Percentiles rank a stretch among this genome's conserved stretches.
These are phyloP conservation scores for Anthracocystis panici-leucophaei DNA, from an alignment of 1,284 basidiomycete species.

Conservation along the genomic window DNA sequence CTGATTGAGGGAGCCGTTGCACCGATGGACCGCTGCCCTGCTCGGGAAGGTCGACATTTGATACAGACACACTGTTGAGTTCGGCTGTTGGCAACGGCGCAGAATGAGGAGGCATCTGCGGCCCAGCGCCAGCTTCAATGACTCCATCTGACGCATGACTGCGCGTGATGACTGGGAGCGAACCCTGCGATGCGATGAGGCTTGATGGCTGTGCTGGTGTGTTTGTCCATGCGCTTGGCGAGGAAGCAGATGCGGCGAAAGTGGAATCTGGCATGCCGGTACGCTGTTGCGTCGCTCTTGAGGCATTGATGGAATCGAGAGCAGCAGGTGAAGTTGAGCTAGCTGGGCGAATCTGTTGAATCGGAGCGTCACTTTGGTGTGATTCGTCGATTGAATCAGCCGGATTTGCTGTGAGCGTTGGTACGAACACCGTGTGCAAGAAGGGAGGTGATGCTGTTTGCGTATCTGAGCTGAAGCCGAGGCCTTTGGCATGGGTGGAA, in stretches of 20 bases:
- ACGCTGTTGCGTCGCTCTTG: neutral
- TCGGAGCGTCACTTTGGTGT: neutral
- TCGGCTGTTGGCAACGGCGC: neutral
- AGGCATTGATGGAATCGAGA: neutral
- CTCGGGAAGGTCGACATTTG: neutral
- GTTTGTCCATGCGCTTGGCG: neutral
- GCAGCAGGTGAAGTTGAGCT: neutral
- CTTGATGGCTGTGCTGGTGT: neutral
- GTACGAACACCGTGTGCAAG: neutral
- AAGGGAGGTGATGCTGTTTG: neutral
- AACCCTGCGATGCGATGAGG: neutral
- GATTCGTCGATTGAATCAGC: neutral
- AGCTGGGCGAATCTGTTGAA: neutral
- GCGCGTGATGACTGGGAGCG: constrained; percentile 10
- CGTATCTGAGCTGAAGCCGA: constrained; percentile 12
- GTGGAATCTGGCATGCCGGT: neutral
- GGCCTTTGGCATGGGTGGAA: constrained; percentile 14
- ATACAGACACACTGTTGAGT: neutral
- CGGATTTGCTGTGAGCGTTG: neutral
- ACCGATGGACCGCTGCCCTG: neutral
- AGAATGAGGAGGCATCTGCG: neutral
- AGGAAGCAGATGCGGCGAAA: constrained; percentile 3
- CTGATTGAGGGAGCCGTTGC: constrained; percentile 2
- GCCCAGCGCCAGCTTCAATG: neutral
- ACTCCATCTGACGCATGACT: neutral